Evolutionary conservation across 2,329 filamentous ascomycete genomes (phyloP), one percentile per base, ranked within the genome.

Genomic region (Colletotrichum sp.): DNA sequence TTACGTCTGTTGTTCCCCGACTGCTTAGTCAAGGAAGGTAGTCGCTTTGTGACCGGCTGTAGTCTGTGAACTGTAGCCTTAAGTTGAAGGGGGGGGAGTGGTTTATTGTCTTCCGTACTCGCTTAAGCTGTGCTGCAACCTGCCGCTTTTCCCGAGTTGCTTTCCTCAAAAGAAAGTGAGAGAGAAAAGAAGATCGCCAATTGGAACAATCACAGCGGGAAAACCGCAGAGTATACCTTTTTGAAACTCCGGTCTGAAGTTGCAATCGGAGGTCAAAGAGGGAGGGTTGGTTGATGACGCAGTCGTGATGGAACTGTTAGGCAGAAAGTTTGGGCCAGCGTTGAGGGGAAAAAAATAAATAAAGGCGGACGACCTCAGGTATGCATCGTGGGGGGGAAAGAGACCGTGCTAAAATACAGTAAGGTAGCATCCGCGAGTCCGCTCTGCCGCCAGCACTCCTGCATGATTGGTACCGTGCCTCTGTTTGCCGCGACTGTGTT

Each of bases 261-360:
- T n/a, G 57, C 12, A 4, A 21, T 1, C 18, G 57, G n/a, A 18
- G n/a, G 57, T 33, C 57, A 34, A 61, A 21, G 57, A 61, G 36
- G 36, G 54, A 33, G 55, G 6, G 24, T 8, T 12, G 18, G 18
- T 51, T 65, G 70, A 73, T 74, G 72, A 74, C 72, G 72, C 70
- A 74, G 62, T 29, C 29, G 64, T 69, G 72, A 73, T 65, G 70
- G 21, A 57, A 62, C 55, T 59, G 65, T 62, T 29, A 72, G 51
- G 27, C 59, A 33, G 54, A 73, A 69, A 69, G 69, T 74, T 74
- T 73, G 64, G 36, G 27, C 43, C 47, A 47, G 62, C 31, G 31
- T 16, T 27, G 59, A 24, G 59, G 63, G 57, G 11, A n/a, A 43
- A 24, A 24, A 62, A 5, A 12, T n/a, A n/a, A n/a, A n/a, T n/a